Percentiles rank a stretch among this genome's conserved stretches.
Evolutionary conservation across 352 stramenopile genomes (phyloP).

Genomic region (Phytophthora colocasiae): DNA sequence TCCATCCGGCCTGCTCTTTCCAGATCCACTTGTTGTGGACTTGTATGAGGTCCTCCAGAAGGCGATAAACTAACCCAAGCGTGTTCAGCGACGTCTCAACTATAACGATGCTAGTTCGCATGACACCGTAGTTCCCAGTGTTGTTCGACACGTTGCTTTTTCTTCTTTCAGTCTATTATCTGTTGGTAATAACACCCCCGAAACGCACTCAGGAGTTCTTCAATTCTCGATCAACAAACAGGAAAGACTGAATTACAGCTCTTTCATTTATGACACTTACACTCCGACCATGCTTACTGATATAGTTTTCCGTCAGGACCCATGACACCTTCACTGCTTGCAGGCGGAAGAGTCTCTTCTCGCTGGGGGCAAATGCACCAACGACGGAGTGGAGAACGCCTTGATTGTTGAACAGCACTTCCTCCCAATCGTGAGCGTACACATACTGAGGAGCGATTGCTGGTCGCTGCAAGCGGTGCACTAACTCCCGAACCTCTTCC

Average conservation of each 20-base stretch:
- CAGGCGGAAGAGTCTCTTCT: slow-evolving; percentile 40
- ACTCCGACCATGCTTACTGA: slow-evolving; percentile 1
- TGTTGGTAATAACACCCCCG: too few relatives aligned
- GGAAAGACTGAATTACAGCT: neutral
- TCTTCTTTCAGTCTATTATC: too few relatives aligned
- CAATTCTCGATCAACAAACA: neutral
- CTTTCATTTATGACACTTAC: neutral
- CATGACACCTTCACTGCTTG: slow-evolving; percentile 40
- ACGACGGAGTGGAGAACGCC: slow-evolving; percentile 41
- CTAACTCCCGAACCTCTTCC: slow-evolving; percentile 30
- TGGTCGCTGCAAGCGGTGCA: slow-evolving; percentile 37
- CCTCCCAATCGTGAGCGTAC: slow-evolving; percentile 42
- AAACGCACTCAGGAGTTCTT: too few relatives aligned
- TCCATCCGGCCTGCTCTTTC: neutral
- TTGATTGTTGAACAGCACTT: slow-evolving; percentile 43
- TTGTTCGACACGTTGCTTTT: too few relatives aligned
- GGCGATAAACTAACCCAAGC: too few relatives aligned
- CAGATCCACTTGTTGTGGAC: slow-evolving; percentile 2
- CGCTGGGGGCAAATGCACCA: slow-evolving; percentile 30
- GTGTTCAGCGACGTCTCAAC: too few relatives aligned
- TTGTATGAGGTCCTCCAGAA: neutral
- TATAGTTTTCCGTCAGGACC: slow-evolving; percentile 33
- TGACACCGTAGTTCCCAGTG: too few relatives aligned
- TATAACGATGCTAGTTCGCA: too few relatives aligned
- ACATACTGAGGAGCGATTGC: slow-evolving; percentile 36